Percentiles rank a stretch among this genome's conserved stretches.
Conservation (phyloP, 345 rosid genomes). For the Melaleuca quinquenervia region DNA sequence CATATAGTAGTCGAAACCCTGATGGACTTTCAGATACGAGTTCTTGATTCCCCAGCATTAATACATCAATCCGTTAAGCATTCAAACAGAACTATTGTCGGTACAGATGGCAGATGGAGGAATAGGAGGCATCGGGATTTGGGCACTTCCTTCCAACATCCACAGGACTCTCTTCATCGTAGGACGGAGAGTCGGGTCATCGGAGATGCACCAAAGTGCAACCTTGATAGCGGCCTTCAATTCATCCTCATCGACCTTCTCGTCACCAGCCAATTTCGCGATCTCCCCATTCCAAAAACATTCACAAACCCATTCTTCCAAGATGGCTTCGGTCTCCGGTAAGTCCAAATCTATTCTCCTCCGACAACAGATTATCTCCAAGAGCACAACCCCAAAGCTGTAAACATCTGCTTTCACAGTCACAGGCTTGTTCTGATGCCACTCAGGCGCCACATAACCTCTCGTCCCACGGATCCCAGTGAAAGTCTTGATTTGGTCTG, state of each 20-base stretch:
- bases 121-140: slow-evolving; percentile 2
- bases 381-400: slow-evolving; percentile 18
- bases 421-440: slow-evolving; percentile 14
- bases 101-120: neutral
- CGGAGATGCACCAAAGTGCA: slow-evolving; percentile 10
- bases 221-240: slow-evolving; percentile 1
- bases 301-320: slow-evolving; percentile 8
- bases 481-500: slow-evolving; percentile 15
- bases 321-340: neutral
- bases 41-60: neutral
- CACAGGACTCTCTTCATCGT: slow-evolving; percentile 1
- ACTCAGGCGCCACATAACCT: slow-evolving; percentile 20
- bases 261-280: neutral
- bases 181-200: slow-evolving; percentile 10
- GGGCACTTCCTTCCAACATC: slow-evolving; percentile 8
- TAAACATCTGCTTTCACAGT: slow-evolving; percentile 18
- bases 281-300: slow-evolving; percentile 2
- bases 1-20: neutral
- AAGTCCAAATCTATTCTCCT: neutral
- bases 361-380: slow-evolving; percentile 10
- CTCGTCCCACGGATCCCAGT: slow-evolving; percentile 11
- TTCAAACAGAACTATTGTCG: neutral
- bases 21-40: neutral
- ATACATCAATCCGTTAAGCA: neutral
- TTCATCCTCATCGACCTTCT: slow-evolving; percentile 6